Evolutionary conservation across 768 basidiomycete genomes (phyloP), one percentile per base, ranked within the genome.

Genomic region (Tulasnella sp.): DNA sequence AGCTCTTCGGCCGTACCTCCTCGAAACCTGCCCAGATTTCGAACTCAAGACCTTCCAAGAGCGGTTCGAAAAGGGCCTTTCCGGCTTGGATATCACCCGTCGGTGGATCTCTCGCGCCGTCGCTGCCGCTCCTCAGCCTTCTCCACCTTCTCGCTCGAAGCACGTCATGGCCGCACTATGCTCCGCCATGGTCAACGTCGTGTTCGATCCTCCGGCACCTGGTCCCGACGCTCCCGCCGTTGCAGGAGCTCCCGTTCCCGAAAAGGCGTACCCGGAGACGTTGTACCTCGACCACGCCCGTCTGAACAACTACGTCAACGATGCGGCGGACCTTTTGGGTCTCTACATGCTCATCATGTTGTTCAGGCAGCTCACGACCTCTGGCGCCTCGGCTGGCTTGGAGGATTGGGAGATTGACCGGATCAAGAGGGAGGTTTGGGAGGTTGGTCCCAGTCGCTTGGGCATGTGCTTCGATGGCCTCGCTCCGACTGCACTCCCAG

Each of bases 1-100:
- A 83, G 92, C 94, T 42, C 88, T 97, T n/a, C 92, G 96, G 74
- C 94, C 95, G n/a, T 95, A 92, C 87, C 90, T 98, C 79, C 89
- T 94, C 82, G 90, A 92, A 80, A 91, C 92, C 52, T 91, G 96
- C 1, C 91, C 92, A 31, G 90, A 91, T 56, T 94, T 93, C 83
- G 95, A 97, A 84, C 88, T 92, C 81, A 90, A 90, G 83, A 91
- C 91, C 38, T 94, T 97, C 87, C 90, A 91, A 84, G 88, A 89
- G 82, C 87, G 89, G 79, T 83, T 36, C 79, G 80, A 71, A 81
- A 79, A 79, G 78, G 68, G 78, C 79, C 68, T 83, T 78, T 34
- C 75, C 0, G 76, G 83, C 71, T 10, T 84, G 73, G 89, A 89
- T 80, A 83, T 88, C 58, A 92, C 93, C 62, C 90, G 89, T 71